Base-by-base conservation (phyloP, 2,329 filamentous ascomycete species). In the Elsinoe fawcettii region DNA sequence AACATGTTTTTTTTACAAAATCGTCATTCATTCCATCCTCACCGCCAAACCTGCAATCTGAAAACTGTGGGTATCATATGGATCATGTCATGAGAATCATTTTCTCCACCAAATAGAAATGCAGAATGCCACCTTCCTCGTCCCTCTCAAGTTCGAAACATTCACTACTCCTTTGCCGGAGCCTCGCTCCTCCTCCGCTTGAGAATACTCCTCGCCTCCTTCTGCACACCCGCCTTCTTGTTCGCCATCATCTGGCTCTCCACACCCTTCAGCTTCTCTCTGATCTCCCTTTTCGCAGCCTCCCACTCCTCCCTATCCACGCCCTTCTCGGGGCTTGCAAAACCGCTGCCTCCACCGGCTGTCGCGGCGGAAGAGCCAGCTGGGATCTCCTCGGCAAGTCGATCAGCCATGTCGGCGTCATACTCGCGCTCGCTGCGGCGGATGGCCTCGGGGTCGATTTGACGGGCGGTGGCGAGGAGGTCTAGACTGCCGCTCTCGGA, bases 341-440 rank as follows among this genome's bases (percentile, higher is more conserved):
- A 77, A 0, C 76, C 76, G 41, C 74, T 76, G 5, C 76, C 75
- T 8, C 75, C 75, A 3, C 73, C 75, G 2, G 75, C 75, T 0
- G 76, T 77, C 1, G 72, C 72, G 1, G 76, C 76, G 9, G 72
- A 75, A 53, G 74, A 76, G 11, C 76, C 76, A 1, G 75, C 72
- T 0, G 74, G 74, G 34, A 78, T 78, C 14, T 75, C 74, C 32
- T 77, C 74, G 0, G 74, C 74, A 0, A 78, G 65, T 1, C 75
- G 71, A 20, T 77, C 75, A 1, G 75, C 75, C 44, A 77, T 65
- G 9, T 72, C 68, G 3, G 73, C 70, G 44, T 78, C 75, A 56
- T 77, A 77, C 55, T 77, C 74, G 37, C 74, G 68, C 61, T 77
- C 76, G 18, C 67, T 68, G 3, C 63, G 66, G 14, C 67, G 66